Evolutionary conservation across 805 yeast species (phyloP).

Genomic region (Yamadazyma sp.): DNA sequence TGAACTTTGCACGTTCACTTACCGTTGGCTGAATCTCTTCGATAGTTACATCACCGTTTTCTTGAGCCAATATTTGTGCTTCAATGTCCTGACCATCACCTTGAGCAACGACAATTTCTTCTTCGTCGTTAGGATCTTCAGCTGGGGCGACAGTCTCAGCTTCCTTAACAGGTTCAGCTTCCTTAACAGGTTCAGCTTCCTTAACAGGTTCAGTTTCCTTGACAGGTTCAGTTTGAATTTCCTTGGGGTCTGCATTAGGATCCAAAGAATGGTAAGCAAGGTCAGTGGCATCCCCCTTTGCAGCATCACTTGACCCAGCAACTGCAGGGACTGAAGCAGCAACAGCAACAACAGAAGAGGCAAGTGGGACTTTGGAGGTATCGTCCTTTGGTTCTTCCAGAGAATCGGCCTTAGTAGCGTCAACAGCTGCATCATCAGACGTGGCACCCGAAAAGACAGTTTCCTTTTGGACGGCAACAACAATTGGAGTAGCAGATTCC

Average conservation of each 20-base stretch:
- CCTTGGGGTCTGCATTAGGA: conserved; percentile 21
- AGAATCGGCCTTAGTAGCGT: conserved; percentile 4
- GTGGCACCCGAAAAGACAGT: too few species aligned
- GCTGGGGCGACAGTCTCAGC: background rate
- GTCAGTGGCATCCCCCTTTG: background rate
- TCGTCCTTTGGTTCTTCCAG: background rate
- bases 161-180: background rate
- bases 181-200: background rate
- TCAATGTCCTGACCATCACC: conserved; percentile 34
- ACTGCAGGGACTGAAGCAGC: conserved; percentile 6
- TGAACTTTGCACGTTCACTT: conserved; percentile 36
- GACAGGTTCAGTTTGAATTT: conserved; percentile 19
- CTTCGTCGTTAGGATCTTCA: conserved; percentile 19
- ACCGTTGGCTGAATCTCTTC: conserved; percentile 45
- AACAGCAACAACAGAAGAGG: conserved; percentile 1
- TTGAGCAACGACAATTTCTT: conserved; percentile 42
- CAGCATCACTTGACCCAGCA: conserved; percentile 4
- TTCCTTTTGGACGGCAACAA: background rate
- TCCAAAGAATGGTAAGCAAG: conserved; percentile 20
- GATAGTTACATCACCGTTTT: conserved; percentile 35
- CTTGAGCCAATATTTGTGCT: conserved; percentile 35
- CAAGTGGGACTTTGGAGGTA: background rate
- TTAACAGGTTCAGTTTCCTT: conserved; percentile 5
- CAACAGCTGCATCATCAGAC: conserved; percentile 2
- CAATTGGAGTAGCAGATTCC: conserved; percentile 4